Conservation (phyloP, 495 filamentous ascomycete species). For the Xylaria acuta region DNA sequence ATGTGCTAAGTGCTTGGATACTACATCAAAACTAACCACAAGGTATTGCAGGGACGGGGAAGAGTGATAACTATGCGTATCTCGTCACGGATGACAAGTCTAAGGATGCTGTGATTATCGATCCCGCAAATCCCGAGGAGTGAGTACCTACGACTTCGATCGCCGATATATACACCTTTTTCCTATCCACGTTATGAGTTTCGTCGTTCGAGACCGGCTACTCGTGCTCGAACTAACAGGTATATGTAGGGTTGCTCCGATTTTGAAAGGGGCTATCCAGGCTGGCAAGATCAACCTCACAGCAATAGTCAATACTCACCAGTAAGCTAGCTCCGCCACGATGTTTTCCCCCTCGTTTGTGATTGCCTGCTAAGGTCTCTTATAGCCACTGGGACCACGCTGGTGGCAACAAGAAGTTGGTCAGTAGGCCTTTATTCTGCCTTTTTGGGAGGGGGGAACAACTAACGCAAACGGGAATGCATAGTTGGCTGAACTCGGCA, state of each 20-base stretch:
- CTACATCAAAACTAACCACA: constrained; percentile 1
- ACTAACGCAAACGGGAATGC: constrained; percentile 22
- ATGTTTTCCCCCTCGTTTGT: neutral
- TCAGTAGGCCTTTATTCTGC: constrained; percentile 42
- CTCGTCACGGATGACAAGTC: constrained; percentile 90
- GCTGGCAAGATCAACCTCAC: constrained; percentile 79
- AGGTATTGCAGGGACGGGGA: constrained; percentile 75
- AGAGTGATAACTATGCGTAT: constrained; percentile 95
- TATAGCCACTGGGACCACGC: constrained; percentile 92
- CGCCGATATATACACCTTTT: neutral
- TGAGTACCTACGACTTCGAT: constrained; percentile 50
- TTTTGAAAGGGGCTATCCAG: constrained; percentile 74
- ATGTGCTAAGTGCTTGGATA: neutral
- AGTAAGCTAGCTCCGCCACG: constrained; percentile 63
- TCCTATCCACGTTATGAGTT: neutral
- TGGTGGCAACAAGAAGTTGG: constrained; percentile 85
- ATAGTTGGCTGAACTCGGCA: constrained; percentile 71
- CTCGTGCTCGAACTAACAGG: neutral
- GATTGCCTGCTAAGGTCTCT: constrained; percentile 12
- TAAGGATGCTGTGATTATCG: constrained; percentile 91
- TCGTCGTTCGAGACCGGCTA: neutral
- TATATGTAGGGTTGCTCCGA: constrained; percentile 73
- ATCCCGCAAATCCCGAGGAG: constrained; percentile 93
- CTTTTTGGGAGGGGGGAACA: neutral
- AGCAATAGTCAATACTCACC: constrained; percentile 94